These are phyloP conservation scores for Aspergillus conjunctus DNA, from an alignment of 495 filamentous ascomycete genomes.

Conservation along the genomic window DNA sequence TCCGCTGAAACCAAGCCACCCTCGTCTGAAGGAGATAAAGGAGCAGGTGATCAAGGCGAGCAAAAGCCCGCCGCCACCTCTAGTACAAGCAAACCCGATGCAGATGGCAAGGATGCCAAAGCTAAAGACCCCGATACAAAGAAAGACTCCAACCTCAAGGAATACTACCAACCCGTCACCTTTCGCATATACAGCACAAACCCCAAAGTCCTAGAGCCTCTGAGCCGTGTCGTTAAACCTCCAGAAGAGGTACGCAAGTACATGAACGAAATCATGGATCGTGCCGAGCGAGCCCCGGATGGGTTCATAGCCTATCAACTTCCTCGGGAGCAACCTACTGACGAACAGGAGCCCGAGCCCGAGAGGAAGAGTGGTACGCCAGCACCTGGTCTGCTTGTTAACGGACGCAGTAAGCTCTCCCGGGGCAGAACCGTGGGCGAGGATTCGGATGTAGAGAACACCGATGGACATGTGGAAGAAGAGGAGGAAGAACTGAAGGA, in stretches of 20 bases:
- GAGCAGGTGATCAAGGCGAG: constrained; percentile 8
- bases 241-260: constrained; percentile 75
- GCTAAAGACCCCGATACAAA: constrained; percentile 24
- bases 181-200: constrained; percentile 69
- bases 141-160: constrained; percentile 45
- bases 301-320: constrained; percentile 67
- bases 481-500: constrained; percentile 46
- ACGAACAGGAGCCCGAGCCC: constrained; percentile 31
- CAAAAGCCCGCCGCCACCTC: constrained; percentile 7
- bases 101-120: constrained; percentile 9
- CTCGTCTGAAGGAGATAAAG: constrained; percentile 15
- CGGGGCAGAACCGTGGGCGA: constrained; percentile 34
- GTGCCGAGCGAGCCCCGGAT: constrained; percentile 68
- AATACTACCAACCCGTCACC: constrained; percentile 91
- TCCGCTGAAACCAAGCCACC: constrained; percentile 21
- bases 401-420: constrained; percentile 32
- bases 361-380: constrained; percentile 29
- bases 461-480: constrained; percentile 27
- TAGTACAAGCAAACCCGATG: constrained; percentile 2
- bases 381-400: constrained; percentile 19
- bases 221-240: constrained; percentile 77
- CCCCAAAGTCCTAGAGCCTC: constrained; percentile 66
- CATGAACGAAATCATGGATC: constrained; percentile 83
- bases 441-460: constrained; percentile 42
- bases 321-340: constrained; percentile 47